These are phyloP conservation scores for Lactarius sanguifluus DNA, from an alignment of 768 basidiomycete genomes.

Conservation along the genomic window DNA sequence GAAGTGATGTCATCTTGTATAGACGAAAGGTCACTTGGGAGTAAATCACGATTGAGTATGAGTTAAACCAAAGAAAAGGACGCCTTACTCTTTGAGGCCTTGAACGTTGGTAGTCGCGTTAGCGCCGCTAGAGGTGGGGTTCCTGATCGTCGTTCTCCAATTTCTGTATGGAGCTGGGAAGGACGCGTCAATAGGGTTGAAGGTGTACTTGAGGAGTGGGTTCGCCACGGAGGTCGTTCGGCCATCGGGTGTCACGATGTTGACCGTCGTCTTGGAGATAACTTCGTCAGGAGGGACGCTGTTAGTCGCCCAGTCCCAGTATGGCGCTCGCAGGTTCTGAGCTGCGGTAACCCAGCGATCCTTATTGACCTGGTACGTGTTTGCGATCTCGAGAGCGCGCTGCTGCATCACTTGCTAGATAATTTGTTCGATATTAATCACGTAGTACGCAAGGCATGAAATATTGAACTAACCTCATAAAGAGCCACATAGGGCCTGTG, in stretches of 20 bases:
- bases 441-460: neutral
- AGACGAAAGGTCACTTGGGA: conserved; percentile 16
- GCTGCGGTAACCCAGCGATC: conserved; percentile 39
- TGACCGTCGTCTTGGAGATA: conserved; percentile 37
- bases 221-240: conserved; percentile 35
- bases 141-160: conserved; percentile 23
- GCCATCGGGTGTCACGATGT: conserved; percentile 39
- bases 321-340: conserved; percentile 41
- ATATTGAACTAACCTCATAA: conserved; percentile 43
- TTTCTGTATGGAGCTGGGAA: conserved; percentile 15
- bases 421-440: neutral
- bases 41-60: neutral
- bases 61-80: neutral
- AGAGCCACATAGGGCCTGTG: conserved; percentile 54
- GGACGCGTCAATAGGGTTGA: conserved; percentile 36
- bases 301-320: conserved; percentile 53
- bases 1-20: conserved; percentile 19
- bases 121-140: conserved; percentile 8
- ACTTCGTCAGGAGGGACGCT: conserved; percentile 43
- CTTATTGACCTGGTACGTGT: conserved; percentile 37
- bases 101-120: conserved; percentile 32
- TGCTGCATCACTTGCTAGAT: conserved; percentile 49
- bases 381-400: conserved; percentile 44
- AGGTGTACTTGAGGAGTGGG: conserved; percentile 39
- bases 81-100: conserved; percentile 34